These are phyloP conservation scores for Ogataea glucozyma DNA, from an alignment of 805 yeast genomes.

Conservation along the genomic window DNA sequence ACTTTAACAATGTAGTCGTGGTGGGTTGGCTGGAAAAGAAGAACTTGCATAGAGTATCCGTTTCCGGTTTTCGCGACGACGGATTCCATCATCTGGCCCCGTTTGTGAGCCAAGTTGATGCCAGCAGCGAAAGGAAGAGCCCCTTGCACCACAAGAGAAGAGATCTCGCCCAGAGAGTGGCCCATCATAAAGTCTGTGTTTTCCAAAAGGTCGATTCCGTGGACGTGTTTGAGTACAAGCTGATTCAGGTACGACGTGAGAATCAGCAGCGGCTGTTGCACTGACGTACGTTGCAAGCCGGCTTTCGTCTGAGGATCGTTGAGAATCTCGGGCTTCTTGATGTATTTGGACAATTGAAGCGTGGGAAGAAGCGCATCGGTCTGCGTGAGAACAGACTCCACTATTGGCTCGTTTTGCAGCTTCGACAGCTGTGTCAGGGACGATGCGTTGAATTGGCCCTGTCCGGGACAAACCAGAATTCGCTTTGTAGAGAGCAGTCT, in stretches of 20 bases:
- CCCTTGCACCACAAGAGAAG: conserved; percentile 32
- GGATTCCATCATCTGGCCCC: conserved; percentile 38
- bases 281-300: conserved; percentile 27
- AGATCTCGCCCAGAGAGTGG: conserved; percentile 40
- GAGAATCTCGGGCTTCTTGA: conserved; percentile 16
- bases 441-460: conserved; percentile 28
- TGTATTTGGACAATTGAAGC: conserved; percentile 21
- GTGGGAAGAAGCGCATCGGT: conserved; percentile 27
- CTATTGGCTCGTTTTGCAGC: conserved; percentile 10
- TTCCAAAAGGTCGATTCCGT: conserved; percentile 26
- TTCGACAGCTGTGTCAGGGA: conserved; percentile 15
- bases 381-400: conserved; percentile 14
- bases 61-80: conserved; percentile 23
- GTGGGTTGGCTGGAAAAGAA: conserved; percentile 31
- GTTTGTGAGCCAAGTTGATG: conserved; percentile 25
- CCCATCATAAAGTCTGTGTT: conserved; percentile 32
- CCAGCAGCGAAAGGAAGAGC: conserved; percentile 29
- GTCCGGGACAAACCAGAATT: conserved; percentile 34
- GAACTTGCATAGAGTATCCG: conserved; percentile 39
- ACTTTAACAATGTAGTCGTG: conserved; percentile 19
- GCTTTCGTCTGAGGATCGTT: neutral
- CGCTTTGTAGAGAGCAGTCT: conserved; percentile 11
- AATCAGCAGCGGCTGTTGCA: conserved; percentile 37
- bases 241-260: conserved; percentile 29
- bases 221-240: conserved; percentile 16